Evolutionary conservation across 805 yeast genomes (phyloP), one percentile per base, ranked within the genome.

Genomic region (Candida hispaniensis): DNA sequence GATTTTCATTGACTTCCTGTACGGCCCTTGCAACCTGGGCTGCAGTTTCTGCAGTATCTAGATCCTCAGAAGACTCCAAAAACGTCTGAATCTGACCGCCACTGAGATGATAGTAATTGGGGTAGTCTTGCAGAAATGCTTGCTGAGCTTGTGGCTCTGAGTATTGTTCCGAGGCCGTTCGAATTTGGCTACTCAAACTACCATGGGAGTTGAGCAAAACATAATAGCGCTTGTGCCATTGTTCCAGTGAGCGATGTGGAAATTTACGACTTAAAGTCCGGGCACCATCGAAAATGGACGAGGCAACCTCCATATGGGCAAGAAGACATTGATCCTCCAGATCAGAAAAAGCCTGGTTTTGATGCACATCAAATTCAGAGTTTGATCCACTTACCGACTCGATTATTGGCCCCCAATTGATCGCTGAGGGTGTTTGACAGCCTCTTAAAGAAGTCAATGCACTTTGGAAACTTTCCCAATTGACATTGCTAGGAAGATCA

Each of bases 191-290:
- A 2, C 18, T 16, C 11, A 32, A 12, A 7, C 22, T 16, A n/a
- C 36, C 36, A 10, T 13, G 14, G 5, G 17, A 21, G 2, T 17
- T 21, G 19, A 32, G 18, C 22, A 32, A 7, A 5, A 10, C 4
- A 13, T 32, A 32, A 23, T 32, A 32, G 10, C 36, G 16, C 23
- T 32, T 32, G 18, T 32, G 36, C 36, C 36, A 32, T 23, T 32
- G 36, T 9, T 32, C 23, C 1, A 32, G 22, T 5, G 11, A 17
- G 18, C 18, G 16, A 14, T 32, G 36, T 6, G 36, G 36, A n/a
- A 13, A 32, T 18, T 32, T 32, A 10, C 36, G 28, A 23, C 24
- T 27, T 6, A 24, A 27, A 10, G 36, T 28, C n/a, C 36, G 12
- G n/a, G 36, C 36, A 12, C 36, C 36, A 13, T 32, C 36, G 14